Evolutionary conservation across 768 basidiomycete genomes (phyloP), one percentile per base, ranked within the genome.

Genomic region (Macrolepiota albuminosa): DNA sequence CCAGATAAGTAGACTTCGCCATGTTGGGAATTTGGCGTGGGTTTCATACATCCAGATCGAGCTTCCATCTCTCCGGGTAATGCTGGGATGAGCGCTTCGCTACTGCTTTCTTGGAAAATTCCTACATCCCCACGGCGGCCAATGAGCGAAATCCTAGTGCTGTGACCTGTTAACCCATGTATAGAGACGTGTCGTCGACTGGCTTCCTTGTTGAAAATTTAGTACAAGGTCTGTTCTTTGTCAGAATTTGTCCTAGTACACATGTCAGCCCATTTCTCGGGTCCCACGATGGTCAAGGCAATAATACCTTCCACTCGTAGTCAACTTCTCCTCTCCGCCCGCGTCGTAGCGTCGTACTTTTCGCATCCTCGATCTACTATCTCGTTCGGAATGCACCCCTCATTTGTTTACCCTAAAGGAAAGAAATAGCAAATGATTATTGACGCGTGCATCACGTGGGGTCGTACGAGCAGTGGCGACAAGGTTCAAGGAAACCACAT

Each of bases 241-340:
- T 54, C 37, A 39, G 37, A 14, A 24, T 53, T 39, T 53, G 52
- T 26, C 34, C 36, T 39, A 53, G 16, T 24, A 54, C 53, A 54
- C 53, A 54, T 54, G 53, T 42, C 53, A 54, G 52, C 24, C 48
- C 37, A n/a, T 29, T 29, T 43, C 42, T 43, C 9, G 42, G 42
- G 39, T 54, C 52, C 52, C 52, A 54, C 52, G 52, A 40, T 54
- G 39, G 39, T 54, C 52, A 54, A 54, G 52, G 52, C 18, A 10
- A 31, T 29, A 10, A 31, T 53, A 40, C 10, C 14, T 24, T 29
- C 52, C n/a, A 40, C 39, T 54, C 52, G 52, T 29, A 39, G 26
- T 40, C 24, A 7, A 54, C 29, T 42, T 16, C 53, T 54, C 31
- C 53, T n/a, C 40, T 54, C 53, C 53, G 53, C 18, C 39, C n/a